Percentiles rank a stretch among this genome's conserved stretches.
Evolutionary conservation across 192 early-diverging fungal species (phyloP).

Genomic region (Backusella macrospora): DNA sequence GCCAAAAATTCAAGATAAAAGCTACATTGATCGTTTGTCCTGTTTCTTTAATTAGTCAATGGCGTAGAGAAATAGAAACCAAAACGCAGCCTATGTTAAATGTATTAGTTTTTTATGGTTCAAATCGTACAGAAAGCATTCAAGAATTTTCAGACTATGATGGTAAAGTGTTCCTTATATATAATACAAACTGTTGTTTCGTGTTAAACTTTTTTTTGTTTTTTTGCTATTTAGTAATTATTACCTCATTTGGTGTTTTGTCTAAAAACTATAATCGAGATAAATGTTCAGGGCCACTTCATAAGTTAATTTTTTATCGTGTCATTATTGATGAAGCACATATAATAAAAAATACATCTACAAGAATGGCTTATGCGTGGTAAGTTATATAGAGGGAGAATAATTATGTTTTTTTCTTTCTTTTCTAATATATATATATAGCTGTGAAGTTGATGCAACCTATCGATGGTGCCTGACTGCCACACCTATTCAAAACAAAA

Average conservation of each 20-base stretch:
- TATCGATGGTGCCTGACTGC: conserved; percentile 69
- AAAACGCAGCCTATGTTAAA: conserved; percentile 57
- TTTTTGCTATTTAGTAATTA: conserved; percentile 41
- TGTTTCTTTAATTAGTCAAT: conserved; percentile 69
- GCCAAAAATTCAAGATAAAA: conserved; percentile 44
- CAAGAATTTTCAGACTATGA: conserved; percentile 49
- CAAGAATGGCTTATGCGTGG: conserved; percentile 49
- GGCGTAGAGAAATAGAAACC: conserved; percentile 65
- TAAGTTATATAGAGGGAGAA: not conserved
- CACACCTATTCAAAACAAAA: conserved; percentile 63
- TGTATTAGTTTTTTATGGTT: conserved; percentile 68
- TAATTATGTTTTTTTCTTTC: too few relatives aligned
- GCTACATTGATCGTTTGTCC: conserved; percentile 74
- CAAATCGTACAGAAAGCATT: conserved; percentile 32
- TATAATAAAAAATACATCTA: conserved; percentile 54
- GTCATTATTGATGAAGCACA: conserved; percentile 66
- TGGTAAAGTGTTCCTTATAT: conserved; percentile 30
- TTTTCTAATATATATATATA: not conserved
- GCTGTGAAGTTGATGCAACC: conserved; percentile 42
- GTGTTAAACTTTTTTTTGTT: not conserved
- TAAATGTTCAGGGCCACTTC: conserved; percentile 27
- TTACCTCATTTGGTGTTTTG: conserved; percentile 50
- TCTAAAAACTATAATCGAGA: conserved; percentile 29
- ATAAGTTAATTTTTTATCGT: conserved; percentile 43
- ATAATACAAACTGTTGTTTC: not conserved